Evolutionary conservation across 1,139 yeast genomes (phyloP).

Genomic region (Keqinozyma sinolaborantium): DNA sequence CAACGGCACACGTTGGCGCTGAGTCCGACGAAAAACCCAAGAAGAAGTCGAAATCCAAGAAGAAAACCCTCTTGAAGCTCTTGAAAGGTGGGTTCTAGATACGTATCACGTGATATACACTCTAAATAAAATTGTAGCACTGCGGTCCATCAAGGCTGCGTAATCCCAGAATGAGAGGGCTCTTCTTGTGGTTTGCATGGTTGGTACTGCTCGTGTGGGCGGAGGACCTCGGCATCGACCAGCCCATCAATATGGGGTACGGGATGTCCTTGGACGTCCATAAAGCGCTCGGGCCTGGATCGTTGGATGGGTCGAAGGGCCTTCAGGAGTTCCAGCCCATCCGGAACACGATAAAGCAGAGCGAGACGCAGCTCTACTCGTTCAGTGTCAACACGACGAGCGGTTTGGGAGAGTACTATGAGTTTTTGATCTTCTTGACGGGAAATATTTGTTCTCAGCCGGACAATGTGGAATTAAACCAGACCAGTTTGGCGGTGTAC

Average conservation of each 20-base stretch:
- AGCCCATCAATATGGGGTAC: too few species aligned
- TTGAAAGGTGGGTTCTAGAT: constrained; percentile 11
- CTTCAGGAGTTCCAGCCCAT: constrained; percentile 46
- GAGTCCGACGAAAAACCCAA: constrained; percentile 5
- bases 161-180: too few species aligned
- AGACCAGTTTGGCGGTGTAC: constrained; percentile 44
- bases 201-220: too few species aligned
- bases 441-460: constrained; percentile 61
- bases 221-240: too few species aligned
- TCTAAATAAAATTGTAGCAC: too few species aligned
- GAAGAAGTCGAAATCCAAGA: constrained; percentile 19
- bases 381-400: constrained; percentile 43
- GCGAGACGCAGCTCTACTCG: constrained; percentile 40
- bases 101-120: not conserved
- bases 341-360: constrained; percentile 31
- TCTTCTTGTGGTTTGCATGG: too few species aligned
- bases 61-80: constrained; percentile 37
- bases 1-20: constrained; percentile 6
- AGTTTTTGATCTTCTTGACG: constrained; percentile 53
- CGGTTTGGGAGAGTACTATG: constrained; percentile 48
- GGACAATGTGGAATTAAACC: constrained; percentile 17
- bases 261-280: too few species aligned
- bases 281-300: too few species aligned
- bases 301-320: constrained; percentile 20
- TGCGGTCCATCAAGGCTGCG: too few species aligned